These are phyloP conservation scores for Hypoxylon fuscum DNA, from an alignment of 495 filamentous ascomycete species.

Conservation along the genomic window DNA sequence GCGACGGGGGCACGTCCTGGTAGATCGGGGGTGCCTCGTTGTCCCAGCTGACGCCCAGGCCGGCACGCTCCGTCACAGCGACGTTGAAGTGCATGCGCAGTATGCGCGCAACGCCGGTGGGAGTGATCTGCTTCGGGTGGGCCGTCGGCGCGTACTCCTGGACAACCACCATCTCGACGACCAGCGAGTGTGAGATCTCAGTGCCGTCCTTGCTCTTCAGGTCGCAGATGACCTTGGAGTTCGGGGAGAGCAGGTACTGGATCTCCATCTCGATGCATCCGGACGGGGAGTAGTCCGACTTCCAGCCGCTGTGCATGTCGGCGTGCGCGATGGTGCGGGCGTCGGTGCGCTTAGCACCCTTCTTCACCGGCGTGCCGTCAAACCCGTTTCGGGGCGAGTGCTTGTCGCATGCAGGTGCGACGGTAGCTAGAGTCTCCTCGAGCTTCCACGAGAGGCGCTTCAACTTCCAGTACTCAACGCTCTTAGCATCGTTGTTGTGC, in stretches of 20 bases:
- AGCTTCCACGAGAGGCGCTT: slow-evolving; percentile 93
- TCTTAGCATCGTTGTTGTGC: slow-evolving; percentile 61
- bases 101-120: slow-evolving; percentile 90
- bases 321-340: slow-evolving; percentile 74
- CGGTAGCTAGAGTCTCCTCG: slow-evolving; percentile 81
- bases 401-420: slow-evolving; percentile 82
- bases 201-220: slow-evolving; percentile 81
- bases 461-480: slow-evolving; percentile 79
- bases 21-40: slow-evolving; percentile 96
- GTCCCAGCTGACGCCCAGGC: slow-evolving; percentile 95
- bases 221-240: slow-evolving; percentile 68
- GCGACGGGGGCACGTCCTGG: slow-evolving; percentile 89
- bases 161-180: slow-evolving; percentile 92
- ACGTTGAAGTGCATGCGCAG: slow-evolving; percentile 91
- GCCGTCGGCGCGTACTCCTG: slow-evolving; percentile 86
- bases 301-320: slow-evolving; percentile 90
- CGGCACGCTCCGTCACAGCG: slow-evolving; percentile 80
- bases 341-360: slow-evolving; percentile 82
- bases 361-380: slow-evolving; percentile 56
- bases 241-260: slow-evolving; percentile 70
- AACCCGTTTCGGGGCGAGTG: slow-evolving; percentile 73
- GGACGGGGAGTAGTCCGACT: slow-evolving; percentile 80
- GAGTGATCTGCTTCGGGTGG: slow-evolving; percentile 74
- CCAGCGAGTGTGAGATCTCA: slow-evolving; percentile 80
- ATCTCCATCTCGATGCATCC: slow-evolving; percentile 86